Base-by-base conservation (phyloP, 164 flowering plant genomes). In the Nymphaea thermarum region DNA sequence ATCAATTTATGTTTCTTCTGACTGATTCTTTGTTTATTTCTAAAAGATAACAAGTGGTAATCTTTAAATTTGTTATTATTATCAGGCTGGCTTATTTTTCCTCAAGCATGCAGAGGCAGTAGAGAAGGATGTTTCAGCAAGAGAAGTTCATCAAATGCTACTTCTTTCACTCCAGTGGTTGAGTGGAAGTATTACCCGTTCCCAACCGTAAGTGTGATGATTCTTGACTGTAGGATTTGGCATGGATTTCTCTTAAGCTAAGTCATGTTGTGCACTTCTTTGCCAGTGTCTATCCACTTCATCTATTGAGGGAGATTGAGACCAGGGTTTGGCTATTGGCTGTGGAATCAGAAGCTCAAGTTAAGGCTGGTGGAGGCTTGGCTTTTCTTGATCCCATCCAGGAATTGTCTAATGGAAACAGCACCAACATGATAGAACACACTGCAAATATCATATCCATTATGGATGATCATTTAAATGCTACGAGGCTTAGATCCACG, bases 291-390 rank as follows among this genome's bases (percentile, higher is more conserved):
- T 95, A 86, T 80, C 98, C 96, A 8, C 75, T 90, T 72, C 89
- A 92, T 82, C 99, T 87, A 73, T 81, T 95, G 60, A 88, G 99
- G 42, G 99, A 95, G 83, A 90, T 95, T 70, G 99, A 95, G 79
- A 95, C 99, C 62, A 82, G 95, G 78, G 99, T 95, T 18, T 95
- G 99, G 98, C 98, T 95, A 60, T 77, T 95, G 74, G 99, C 98
- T 4, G 99, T 95, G 64, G 98, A 92, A 82, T 88, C 99, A 68
- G 99, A 92, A 80, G 89, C 96, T 67, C 96, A 87, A 74, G 66
- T 78, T 42, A 90, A 87, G 72, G 83, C 74, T 79, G 92, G 85
- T 66, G 82, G 88, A 67, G 87, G 79, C 66, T 77, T 84, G 42
- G 72, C 70, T 62, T 64, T 73, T 51, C 77, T 65, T 64, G 74